phyloP scores from a whole-genome alignment of 2,329 filamentous ascomycete species.

The Paradendryphiella salina region DNA sequence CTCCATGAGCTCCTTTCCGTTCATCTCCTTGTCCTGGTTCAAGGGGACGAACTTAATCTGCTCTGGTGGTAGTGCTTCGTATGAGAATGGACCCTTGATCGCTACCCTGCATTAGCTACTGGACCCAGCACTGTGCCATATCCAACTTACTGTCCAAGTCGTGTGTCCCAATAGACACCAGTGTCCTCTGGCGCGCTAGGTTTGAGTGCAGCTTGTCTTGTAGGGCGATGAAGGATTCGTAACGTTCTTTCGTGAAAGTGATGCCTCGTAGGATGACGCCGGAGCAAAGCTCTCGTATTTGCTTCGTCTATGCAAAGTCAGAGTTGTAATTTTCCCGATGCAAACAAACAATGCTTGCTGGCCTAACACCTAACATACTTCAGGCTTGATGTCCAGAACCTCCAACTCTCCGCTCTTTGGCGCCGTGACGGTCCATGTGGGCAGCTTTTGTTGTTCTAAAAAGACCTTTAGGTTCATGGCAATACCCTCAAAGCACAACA shows the following conservation, averaged over 20 bases:
- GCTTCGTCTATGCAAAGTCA: constrained; percentile 60
- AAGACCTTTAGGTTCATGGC: constrained; percentile 96
- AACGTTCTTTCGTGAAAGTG: constrained; percentile 86
- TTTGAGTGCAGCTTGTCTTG: constrained; percentile 99
- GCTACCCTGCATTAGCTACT: constrained; percentile 45
- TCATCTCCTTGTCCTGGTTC: constrained; percentile 89
- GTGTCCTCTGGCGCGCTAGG: constrained; percentile 84
- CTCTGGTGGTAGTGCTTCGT: constrained; percentile 88
- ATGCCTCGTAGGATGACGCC: constrained; percentile 87
- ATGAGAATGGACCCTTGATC: constrained; percentile 91
- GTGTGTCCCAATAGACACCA: constrained; percentile 97
- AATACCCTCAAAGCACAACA: constrained; percentile 97
- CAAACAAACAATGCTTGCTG: not conserved
- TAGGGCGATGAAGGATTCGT: constrained; percentile 95
- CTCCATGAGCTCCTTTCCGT: constrained; percentile 83
- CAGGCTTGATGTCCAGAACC: constrained; percentile 76
- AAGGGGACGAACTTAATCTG: constrained; percentile 89
- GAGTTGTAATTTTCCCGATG: not conserved
- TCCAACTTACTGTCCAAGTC: constrained; percentile 71
- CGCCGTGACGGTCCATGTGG: constrained; percentile 76
- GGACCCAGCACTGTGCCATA: not conserved
- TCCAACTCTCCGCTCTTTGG: constrained; percentile 74
- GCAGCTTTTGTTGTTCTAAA: constrained; percentile 72
- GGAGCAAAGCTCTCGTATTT: constrained; percentile 84
- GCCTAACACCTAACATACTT: constrained; percentile 47